A percentile compares a stretch with the other conserved stretches of the same genome.
Conservation (phyloP, 176 grass and related monocot species). For the Cymbopogon citratus region DNA sequence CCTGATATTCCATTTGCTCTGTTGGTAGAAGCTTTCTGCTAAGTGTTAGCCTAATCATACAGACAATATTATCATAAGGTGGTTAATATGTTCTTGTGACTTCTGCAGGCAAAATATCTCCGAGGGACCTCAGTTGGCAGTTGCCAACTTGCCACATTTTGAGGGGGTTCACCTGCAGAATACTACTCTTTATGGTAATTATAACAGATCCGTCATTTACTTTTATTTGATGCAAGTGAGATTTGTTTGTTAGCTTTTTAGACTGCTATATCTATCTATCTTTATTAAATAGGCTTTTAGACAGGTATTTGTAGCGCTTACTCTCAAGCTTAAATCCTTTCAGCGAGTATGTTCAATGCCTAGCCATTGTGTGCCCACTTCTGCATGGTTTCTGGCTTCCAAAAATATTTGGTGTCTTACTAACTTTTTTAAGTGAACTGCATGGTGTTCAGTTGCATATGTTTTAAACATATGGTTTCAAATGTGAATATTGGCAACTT, state of each 20-base stretch:
- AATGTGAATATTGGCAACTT: not conserved
- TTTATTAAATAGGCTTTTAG: not conserved
- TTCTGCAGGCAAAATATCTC: slow-evolving; percentile 45
- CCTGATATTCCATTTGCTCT: slow-evolving; percentile 1
- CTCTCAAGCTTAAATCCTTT: slow-evolving; percentile 6
- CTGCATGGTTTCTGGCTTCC: not conserved
- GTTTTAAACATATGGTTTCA: not conserved
- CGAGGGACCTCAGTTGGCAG: slow-evolving; percentile 52
- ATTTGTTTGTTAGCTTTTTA: slow-evolving; percentile 19
- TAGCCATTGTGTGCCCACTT: not conserved
- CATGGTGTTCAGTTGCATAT: slow-evolving; percentile 16
- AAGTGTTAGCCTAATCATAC: slow-evolving; percentile 6
- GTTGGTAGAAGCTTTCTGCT: slow-evolving; percentile 1
- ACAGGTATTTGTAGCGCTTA: slow-evolving; percentile 20
- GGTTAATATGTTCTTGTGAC: slow-evolving; percentile 34
- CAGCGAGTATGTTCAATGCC: not conserved
- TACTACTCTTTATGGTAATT: slow-evolving; percentile 44
- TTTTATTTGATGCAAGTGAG: slow-evolving; percentile 30
- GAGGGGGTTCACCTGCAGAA: slow-evolving; percentile 38
- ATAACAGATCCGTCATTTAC: slow-evolving; percentile 32
- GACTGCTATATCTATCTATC: not conserved
- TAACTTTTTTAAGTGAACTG: slow-evolving; percentile 22
- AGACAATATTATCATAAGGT: not conserved
- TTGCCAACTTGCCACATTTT: slow-evolving; percentile 44
- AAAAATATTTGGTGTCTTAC: slow-evolving; percentile 10